Evolutionary conservation across 345 rosid genomes (phyloP).

Genomic region (Eucalyptus curtisii): DNA sequence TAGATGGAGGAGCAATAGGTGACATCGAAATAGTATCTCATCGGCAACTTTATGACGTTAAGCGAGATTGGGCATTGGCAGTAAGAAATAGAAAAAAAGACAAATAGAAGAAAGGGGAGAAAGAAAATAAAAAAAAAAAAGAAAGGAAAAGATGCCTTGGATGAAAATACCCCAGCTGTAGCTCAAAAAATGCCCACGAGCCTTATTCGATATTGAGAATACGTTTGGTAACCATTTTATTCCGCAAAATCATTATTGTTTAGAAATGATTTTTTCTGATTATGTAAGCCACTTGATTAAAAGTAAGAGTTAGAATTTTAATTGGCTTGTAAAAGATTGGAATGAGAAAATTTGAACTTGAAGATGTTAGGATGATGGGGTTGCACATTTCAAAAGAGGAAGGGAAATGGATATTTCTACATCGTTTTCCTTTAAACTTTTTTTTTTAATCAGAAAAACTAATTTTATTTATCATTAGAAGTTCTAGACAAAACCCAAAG

Average conservation of each 20-base stretch:
- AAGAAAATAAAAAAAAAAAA: rapidly evolving
- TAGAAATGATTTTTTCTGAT: no score
- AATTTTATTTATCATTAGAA: no score
- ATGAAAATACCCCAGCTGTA: background rate
- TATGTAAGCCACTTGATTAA: background rate
- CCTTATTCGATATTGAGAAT: no score
- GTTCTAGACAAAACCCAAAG: no score
- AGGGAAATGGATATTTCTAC: background rate
- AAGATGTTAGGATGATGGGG: background rate
- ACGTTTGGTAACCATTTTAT: no score
- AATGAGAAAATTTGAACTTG: background rate
- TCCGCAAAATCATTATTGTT: rapidly evolving
- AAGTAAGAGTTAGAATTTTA: background rate
- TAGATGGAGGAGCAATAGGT: background rate
- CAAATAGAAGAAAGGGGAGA: no score
- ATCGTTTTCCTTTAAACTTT: background rate
- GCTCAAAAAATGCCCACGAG: rapidly evolving
- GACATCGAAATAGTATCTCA: background rate
- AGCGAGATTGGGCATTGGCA: rapidly evolving
- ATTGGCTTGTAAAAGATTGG: background rate
- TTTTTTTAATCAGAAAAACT: no score
- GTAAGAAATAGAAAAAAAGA: background rate
- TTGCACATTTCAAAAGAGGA: background rate
- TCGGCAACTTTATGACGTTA: rapidly evolving
- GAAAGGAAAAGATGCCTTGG: background rate